A percentile compares a stretch with the other conserved stretches of the same genome.
Evolutionary conservation across 257 asterid genomes (phyloP).

Genomic region (Nicotiana undulata): DNA sequence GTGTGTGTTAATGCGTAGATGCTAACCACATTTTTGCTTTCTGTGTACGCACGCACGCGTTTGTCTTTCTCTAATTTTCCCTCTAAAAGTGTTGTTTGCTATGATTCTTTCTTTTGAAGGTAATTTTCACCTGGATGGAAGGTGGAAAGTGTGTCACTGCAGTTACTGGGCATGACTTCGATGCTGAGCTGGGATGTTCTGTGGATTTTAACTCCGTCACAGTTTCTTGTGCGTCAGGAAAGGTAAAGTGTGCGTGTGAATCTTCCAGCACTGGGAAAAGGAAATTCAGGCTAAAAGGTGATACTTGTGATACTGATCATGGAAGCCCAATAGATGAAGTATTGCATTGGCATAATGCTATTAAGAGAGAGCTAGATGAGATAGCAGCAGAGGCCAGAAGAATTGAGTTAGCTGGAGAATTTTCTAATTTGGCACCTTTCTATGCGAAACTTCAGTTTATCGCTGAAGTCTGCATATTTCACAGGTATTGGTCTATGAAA

Average conservation of each 20-base stretch:
- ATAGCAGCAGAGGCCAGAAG: conserved; percentile 33
- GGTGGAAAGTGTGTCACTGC: conserved; percentile 3
- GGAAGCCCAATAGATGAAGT: conserved; percentile 35
- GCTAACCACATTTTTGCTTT: neutral
- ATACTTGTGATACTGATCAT: conserved; percentile 14
- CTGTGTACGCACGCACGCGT: neutral
- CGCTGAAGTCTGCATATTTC: conserved; percentile 42
- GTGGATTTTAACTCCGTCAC: conserved; percentile 10
- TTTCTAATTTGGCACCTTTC: conserved; percentile 28
- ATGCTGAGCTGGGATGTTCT: conserved; percentile 8
- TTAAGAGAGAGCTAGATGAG: conserved; percentile 29
- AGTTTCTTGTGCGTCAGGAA: conserved; percentile 2
- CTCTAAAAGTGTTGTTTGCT: conserved; percentile 5
- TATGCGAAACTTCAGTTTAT: conserved; percentile 36
- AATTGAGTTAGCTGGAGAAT: conserved; percentile 33
- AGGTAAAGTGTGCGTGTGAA: conserved; percentile 16
- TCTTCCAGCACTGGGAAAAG: conserved; percentile 28
- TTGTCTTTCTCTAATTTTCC: neutral
- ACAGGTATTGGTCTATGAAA: conserved; percentile 25
- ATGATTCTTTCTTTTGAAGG: conserved; percentile 22
- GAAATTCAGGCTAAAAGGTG: conserved; percentile 15
- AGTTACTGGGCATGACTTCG: conserved; percentile 10
- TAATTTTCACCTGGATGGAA: conserved; percentile 39
- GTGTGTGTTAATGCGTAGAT: neutral
- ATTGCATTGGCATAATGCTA: conserved; percentile 40